These are phyloP conservation scores for Colletotrichum noveboracense DNA, from an alignment of 2,329 filamentous ascomycete genomes.

Conservation along the genomic window DNA sequence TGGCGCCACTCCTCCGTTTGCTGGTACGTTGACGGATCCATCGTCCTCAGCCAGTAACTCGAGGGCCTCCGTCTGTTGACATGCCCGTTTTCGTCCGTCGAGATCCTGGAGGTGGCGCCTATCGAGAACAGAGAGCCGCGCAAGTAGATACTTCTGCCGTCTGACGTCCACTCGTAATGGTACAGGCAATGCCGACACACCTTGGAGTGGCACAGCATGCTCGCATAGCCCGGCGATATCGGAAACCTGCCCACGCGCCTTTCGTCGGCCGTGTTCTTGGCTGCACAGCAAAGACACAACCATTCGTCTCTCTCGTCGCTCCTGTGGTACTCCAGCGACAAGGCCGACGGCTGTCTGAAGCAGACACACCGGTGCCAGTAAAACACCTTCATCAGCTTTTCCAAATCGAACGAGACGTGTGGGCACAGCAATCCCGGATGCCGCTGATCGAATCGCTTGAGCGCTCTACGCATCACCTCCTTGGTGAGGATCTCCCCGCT, in stretches of 20 bases:
- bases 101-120: too few species aligned
- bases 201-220: background rate
- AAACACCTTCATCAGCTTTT: background rate
- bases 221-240: background rate
- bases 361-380: background rate
- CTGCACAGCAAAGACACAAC: too few species aligned
- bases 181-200: background rate
- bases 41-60: background rate
- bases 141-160: background rate
- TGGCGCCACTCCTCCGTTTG: background rate
- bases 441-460: rapidly evolving
- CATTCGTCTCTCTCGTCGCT: background rate
- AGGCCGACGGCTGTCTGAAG: background rate
- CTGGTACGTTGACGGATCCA: background rate
- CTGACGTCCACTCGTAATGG: background rate
- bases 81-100: too few species aligned
- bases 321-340: background rate
- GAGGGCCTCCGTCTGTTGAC: background rate
- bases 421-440: background rate
- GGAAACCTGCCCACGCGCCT: background rate
- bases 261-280: too few species aligned
- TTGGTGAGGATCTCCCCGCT: background rate
- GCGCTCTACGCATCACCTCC: rapidly evolving
- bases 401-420: background rate
- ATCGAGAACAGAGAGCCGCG: too few species aligned